Evolutionary conservation across 1,284 basidiomycete species (phyloP).

Genomic region (Ceratorhiza oryzae-sativae): DNA sequence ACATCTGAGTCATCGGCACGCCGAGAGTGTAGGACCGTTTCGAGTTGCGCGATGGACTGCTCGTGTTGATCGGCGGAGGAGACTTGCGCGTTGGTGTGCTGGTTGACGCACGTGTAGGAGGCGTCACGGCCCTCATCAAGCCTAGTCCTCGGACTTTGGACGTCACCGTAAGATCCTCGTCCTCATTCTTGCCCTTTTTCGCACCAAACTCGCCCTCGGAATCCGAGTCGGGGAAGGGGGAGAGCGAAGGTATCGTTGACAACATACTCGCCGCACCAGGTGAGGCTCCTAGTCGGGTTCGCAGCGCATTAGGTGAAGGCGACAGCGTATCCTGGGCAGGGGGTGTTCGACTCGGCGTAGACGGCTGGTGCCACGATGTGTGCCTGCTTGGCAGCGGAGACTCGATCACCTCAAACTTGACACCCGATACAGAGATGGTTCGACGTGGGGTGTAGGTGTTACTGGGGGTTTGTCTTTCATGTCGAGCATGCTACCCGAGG

Average conservation of each 20-base stretch:
- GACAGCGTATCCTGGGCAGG: neutral
- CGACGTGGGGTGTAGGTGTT: constrained; percentile 8
- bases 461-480: neutral
- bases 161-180: constrained; percentile 26
- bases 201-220: constrained; percentile 18
- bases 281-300: constrained; percentile 9
- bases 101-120: neutral
- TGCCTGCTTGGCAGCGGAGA: neutral
- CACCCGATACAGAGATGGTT: neutral
- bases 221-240: constrained; percentile 37
- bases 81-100: constrained; percentile 11
- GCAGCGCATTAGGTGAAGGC: constrained; percentile 17
- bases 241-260: constrained; percentile 32
- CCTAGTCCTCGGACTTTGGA: neutral
- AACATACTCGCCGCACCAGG: constrained; percentile 17
- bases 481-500: neutral
- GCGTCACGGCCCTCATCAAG: neutral
- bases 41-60: constrained; percentile 22
- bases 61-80: constrained; percentile 9
- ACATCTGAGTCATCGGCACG: constrained; percentile 31
- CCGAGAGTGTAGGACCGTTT: constrained; percentile 11
- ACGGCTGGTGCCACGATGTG: neutral
- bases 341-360: neutral
- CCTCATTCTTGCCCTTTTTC: constrained; percentile 9
- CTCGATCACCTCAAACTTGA: constrained; percentile 11